A percentile compares a stretch with the other conserved stretches of the same genome.
Conservation (phyloP, 2,329 filamentous ascomycete species). For the Trichoderma asperellum region DNA sequence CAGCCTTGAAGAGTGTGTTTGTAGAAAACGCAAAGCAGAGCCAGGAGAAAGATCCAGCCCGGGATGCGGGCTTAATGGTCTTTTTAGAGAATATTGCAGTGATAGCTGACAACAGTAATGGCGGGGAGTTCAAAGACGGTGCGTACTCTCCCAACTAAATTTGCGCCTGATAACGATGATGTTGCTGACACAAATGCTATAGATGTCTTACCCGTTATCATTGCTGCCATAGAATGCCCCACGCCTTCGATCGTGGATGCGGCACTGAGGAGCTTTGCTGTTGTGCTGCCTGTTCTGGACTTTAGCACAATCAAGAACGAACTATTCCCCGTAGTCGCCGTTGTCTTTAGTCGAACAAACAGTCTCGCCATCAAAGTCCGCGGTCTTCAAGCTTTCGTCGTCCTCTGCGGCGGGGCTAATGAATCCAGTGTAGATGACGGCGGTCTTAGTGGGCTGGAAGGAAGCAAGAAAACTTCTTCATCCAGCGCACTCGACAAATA, state of each 20-base stretch:
- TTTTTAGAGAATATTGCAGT: conserved; percentile 80
- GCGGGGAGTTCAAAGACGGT: conserved; percentile 95
- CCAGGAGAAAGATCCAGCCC: conserved; percentile 76
- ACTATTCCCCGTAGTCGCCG: conserved; percentile 87
- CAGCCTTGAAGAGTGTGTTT: conserved; percentile 82
- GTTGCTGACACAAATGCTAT: conserved; percentile 1
- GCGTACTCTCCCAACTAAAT: conserved; percentile 38
- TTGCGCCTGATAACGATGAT: no score
- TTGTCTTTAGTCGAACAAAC: conserved; percentile 89
- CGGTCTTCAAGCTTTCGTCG: conserved; percentile 85
- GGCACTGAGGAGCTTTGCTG: conserved; percentile 75
- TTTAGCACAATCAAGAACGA: conserved; percentile 98
- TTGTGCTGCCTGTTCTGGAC: conserved; percentile 85
- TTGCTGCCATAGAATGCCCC: conserved; percentile 81
- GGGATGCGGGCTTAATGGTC: conserved; percentile 90
- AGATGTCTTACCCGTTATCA: conserved; percentile 88
- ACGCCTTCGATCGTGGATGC: conserved; percentile 90
- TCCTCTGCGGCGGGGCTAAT: conserved; percentile 78
- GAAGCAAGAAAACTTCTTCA: conserved; percentile 65
- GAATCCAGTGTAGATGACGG: conserved; percentile 59
- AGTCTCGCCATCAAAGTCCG: conserved; percentile 94
- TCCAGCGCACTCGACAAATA: conserved; percentile 92
- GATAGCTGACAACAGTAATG: conserved; percentile 79
- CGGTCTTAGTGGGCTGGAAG: conserved; percentile 71
- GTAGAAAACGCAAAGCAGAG: conserved; percentile 60